Base-by-base conservation (phyloP, 2,329 filamentous ascomycete species). In the Tricladium varicosporioides region DNA sequence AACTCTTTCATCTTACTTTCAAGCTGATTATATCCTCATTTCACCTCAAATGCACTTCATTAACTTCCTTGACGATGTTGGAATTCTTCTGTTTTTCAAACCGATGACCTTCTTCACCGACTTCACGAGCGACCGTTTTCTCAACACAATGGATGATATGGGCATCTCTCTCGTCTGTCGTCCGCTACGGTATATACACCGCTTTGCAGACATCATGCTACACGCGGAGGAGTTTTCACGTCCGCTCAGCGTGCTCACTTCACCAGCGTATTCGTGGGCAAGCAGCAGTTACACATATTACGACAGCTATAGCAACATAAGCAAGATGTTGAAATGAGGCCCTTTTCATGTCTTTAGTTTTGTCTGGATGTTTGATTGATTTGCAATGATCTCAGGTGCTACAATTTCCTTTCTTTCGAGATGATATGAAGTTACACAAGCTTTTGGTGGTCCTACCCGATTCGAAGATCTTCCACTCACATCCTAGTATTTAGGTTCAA, bases 51-150 rank as follows among this genome's bases (percentile, higher is more conserved):
- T 57, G 55, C 33, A 43, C 45, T n/a, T 49, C 16, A 27, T 65
- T 36, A 60, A 66, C 46, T 57, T 64, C 54, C 27, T 67, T 36
- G 66, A 68, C 50, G 66, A 68, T 47, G 40, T 67, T 15, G 65
- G 66, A 5, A 64, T 67, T 27, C 19, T 56, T 15, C 13, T 66
- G 2, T 44, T 67, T 9, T 58, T 59, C 43, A 53, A 48, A 43
- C 63, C 64, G 5, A 47, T 67, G 14, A 31, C 9, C 54, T 59
- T 19, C 10, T 65, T n/a, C 50, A 54, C 2, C 51, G 52, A 19
- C 42, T 63, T 31, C 48, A 55, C 4, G 46, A 58, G 33, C 44
- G 18, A 61, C 32, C 27, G 62, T 7, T 49, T 62, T 33, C 46
- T 66, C 1, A 62, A 64, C 36, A 13, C 63, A 1, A 52, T 68